Evolutionary conservation across 2,329 filamentous ascomycete genomes (phyloP).

Genomic region (Alternaria ventricosa): DNA sequence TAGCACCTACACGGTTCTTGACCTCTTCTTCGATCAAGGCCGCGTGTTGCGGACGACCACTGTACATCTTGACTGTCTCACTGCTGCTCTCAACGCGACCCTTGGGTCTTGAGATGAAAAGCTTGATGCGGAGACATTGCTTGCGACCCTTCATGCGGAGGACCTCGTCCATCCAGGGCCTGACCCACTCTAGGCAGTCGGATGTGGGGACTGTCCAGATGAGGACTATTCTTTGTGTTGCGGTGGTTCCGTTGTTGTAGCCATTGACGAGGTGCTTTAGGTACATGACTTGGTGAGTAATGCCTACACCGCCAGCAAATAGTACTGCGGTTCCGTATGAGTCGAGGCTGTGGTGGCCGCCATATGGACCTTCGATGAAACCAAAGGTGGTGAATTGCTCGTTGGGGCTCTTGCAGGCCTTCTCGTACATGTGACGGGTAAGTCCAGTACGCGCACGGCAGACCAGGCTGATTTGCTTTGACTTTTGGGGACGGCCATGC

Average conservation of each 20-base stretch:
- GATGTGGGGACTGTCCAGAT: conserved; percentile 82
- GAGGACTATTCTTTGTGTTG: conserved; percentile 73
- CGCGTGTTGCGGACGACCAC: conserved; percentile 63
- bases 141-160: conserved; percentile 64
- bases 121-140: conserved; percentile 65
- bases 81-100: conserved; percentile 63
- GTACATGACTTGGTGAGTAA: conserved; percentile 80
- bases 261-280: conserved; percentile 74
- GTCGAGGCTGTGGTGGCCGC: conserved; percentile 71
- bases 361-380: conserved; percentile 77
- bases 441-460: conserved; percentile 77
- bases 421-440: conserved; percentile 72
- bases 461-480: conserved; percentile 69
- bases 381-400: conserved; percentile 69
- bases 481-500: conserved; percentile 32
- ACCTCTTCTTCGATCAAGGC: conserved; percentile 65
- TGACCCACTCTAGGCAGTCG: conserved; percentile 69
- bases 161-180: conserved; percentile 70
- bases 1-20: conserved; percentile 62
- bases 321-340: conserved; percentile 81
- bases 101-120: conserved; percentile 69
- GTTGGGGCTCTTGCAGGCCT: conserved; percentile 65
- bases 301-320: conserved; percentile 81
- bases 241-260: conserved; percentile 71
- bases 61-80: conserved; percentile 66